Percentiles rank a stretch among this genome's conserved stretches.
Evolutionary conservation across 495 filamentous ascomycete genomes (phyloP).

Genomic region (Platismatia glauca): DNA sequence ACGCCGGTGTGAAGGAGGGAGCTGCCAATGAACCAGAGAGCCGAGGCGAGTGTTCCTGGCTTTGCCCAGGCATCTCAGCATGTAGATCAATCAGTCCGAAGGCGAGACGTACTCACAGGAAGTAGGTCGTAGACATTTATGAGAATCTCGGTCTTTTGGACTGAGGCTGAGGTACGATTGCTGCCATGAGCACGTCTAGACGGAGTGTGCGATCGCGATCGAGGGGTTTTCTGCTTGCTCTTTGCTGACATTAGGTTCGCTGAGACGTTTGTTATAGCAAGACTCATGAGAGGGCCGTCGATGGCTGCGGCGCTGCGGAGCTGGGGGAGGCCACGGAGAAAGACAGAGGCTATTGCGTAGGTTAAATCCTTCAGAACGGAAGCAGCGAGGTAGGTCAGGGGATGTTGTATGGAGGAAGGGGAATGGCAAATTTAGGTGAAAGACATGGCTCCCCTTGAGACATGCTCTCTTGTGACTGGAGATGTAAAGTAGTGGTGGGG

Average conservation of each 20-base stretch:
- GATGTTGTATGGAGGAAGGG: background rate
- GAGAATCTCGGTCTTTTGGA: slow-evolving; percentile 60
- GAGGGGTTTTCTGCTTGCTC: background rate
- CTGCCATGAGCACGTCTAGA: slow-evolving; percentile 3
- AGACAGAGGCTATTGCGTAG: background rate
- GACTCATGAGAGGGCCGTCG: background rate
- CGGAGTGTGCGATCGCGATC: background rate
- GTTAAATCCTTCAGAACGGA: background rate
- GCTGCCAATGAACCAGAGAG: slow-evolving; percentile 63
- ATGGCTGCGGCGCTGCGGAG: background rate
- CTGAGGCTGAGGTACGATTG: slow-evolving; percentile 48
- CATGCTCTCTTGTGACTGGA: too few relatives aligned
- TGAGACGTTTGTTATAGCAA: background rate
- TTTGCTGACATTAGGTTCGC: slow-evolving; percentile 8
- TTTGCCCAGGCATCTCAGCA: slow-evolving; percentile 25
- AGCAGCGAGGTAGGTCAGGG: background rate
- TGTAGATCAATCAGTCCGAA: background rate
- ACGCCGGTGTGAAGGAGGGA: slow-evolving; percentile 71
- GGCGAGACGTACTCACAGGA: slow-evolving; percentile 45
- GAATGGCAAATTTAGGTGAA: background rate
- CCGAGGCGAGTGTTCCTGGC: slow-evolving; percentile 57
- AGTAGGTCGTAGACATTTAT: slow-evolving; percentile 76
- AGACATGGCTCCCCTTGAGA: background rate
- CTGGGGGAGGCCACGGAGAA: background rate
- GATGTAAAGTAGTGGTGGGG: too few relatives aligned